These are phyloP conservation scores for Umbelopsis ramanniana DNA, from an alignment of 192 early-diverging fungal genomes.

Conservation along the genomic window DNA sequence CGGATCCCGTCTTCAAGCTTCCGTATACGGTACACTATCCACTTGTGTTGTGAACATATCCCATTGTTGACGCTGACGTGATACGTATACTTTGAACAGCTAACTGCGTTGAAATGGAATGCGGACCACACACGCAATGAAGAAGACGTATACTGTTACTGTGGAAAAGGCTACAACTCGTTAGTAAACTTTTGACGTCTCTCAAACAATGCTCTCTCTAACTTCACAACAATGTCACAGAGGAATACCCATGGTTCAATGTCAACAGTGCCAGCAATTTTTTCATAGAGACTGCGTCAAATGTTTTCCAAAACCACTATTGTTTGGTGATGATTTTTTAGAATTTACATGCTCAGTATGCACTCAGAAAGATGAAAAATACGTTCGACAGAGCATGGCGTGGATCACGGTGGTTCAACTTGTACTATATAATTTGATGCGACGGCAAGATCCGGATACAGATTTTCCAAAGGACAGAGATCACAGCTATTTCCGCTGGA, in stretches of 20 bases:
- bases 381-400: constrained; percentile 68
- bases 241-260: constrained; percentile 71
- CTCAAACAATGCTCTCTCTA: neutral
- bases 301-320: constrained; percentile 57
- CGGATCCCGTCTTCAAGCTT: neutral
- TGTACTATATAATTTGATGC: constrained; percentile 74
- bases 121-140: constrained; percentile 57
- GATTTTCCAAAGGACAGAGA: constrained; percentile 41
- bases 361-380: constrained; percentile 62
- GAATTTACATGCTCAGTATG: constrained; percentile 80
- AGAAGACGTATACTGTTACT: constrained; percentile 81
- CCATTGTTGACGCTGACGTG: too few relatives aligned
- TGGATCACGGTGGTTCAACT: constrained; percentile 76
- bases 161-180: constrained; percentile 65
- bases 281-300: constrained; percentile 78
- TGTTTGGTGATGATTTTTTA: constrained; percentile 78
- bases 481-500: constrained; percentile 77
- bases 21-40: constrained; percentile 1
- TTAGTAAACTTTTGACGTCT: constrained; percentile 28
- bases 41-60: neutral
- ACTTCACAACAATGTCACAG: constrained; percentile 28
- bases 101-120: constrained; percentile 50
- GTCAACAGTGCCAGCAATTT: constrained; percentile 66
- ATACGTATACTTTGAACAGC: constrained; percentile 1
- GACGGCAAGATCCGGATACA: constrained; percentile 39